Evolutionary conservation across 1,284 basidiomycete species (phyloP).

Genomic region (Psilocybe mexicana): DNA sequence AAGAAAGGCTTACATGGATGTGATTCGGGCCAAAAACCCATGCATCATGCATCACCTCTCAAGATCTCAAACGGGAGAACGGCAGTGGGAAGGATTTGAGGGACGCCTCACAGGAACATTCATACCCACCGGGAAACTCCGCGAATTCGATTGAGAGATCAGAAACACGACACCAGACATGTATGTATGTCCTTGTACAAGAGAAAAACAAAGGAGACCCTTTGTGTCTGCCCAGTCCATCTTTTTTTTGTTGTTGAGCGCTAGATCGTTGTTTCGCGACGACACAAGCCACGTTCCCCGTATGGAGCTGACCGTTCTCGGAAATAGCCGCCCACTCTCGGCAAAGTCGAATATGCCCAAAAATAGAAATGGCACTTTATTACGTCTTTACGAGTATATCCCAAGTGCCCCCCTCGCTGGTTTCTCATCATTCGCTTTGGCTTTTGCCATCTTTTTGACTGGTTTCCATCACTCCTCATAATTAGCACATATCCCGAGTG

Average conservation of each 20-base stretch:
- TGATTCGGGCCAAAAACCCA: constrained; percentile 1
- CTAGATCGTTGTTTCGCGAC: neutral
- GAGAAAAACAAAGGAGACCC: no score
- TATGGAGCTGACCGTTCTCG: neutral
- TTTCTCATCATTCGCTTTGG: no score
- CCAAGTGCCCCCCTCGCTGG: no score
- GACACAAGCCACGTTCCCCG: neutral
- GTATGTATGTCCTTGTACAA: no score
- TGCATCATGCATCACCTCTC: no score
- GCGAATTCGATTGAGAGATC: neutral
- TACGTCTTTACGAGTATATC: no score
- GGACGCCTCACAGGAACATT: neutral
- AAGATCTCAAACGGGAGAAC: no score
- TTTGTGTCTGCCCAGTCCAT: neutral
- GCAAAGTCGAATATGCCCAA: no score
- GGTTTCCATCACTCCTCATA: no score
- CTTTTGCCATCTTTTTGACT: no score
- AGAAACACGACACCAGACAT: neutral
- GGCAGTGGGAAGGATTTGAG: neutral
- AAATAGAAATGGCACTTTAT: no score
- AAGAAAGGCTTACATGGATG: constrained; percentile 6
- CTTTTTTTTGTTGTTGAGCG: neutral
- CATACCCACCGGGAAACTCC: constrained; percentile 1
- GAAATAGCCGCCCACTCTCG: no score
- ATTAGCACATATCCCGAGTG: neutral